Evolutionary conservation across 2,329 filamentous ascomycete genomes (phyloP), one percentile per base, ranked within the genome.

Genomic region (Pezicula neosporulosa): DNA sequence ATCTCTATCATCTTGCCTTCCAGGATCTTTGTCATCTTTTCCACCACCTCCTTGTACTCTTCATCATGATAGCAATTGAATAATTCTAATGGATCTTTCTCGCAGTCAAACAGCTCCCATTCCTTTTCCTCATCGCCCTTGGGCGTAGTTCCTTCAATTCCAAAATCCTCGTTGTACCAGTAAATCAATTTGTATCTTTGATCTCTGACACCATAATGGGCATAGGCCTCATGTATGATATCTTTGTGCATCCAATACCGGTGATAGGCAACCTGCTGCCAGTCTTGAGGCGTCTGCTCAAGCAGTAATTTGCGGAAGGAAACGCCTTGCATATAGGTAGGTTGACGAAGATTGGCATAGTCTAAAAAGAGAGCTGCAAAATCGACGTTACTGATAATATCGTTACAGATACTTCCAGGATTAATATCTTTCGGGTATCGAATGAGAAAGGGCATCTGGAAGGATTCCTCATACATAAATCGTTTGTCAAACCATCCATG

Each of bases 401-500:
- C 75, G 48, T 74, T 58, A 52, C 70, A 75, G 0, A 76, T 63
- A 0, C 63, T 66, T 0, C 69, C 68, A 0, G 71, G 51, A 1
- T 48, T 39, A 49, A 80, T 77, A 47, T 68, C 68, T 0, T 46
- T 53, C 0, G 77, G 77, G 44, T 75, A 77, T 0, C 73, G 70
- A 8, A 77, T 67, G 3, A 80, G 58, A 44, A 80, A 77, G 0
- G 77, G 77, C 77, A 81, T 80, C 62, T 80, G 77, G 64, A 81
- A 80, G 13, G 67, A 72, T 61, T 81, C 76, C 54, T 81, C 77
- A 62, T 81, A 81, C 73, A 81, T 80, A 61, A 81, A 80, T 3
- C 77, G 72, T 63, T 81, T 81, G 60, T 80, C 78, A 56, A 80
- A 80, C 77, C 77, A 81, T 48, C 77, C 77, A 53, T 81, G 78